Percentiles rank a stretch among this genome's conserved stretches.
These are phyloP conservation scores for Vitis riparia DNA, from an alignment of 164 flowering plant genomes.

Conservation along the genomic window DNA sequence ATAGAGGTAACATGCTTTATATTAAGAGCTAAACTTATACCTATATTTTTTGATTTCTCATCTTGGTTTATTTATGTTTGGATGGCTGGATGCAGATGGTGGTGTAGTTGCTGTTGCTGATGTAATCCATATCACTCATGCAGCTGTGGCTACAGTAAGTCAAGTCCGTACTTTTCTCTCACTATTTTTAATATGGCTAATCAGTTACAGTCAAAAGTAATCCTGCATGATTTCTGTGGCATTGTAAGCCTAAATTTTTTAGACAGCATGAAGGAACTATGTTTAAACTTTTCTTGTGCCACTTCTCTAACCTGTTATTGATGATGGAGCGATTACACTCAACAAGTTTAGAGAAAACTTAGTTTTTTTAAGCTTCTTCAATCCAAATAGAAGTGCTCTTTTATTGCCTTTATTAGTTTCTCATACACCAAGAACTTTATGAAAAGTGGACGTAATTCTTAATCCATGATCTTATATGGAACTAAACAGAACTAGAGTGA, in stretches of 20 bases:
- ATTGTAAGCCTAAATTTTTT: no score
- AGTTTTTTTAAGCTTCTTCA: no score
- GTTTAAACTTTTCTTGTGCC: no score
- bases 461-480: no score
- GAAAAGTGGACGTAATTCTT: no score
- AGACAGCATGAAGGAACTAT: not conserved
- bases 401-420: no score
- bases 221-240: not conserved
- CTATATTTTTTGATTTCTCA: not conserved
- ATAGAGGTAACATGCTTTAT: conserved; percentile 56
- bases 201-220: not conserved
- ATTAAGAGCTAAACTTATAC: not conserved
- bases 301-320: no score
- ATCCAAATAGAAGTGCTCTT: no score
- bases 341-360: no score
- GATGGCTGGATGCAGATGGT: conserved; percentile 63
- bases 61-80: conserved; percentile 7
- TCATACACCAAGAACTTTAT: no score
- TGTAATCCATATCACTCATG: conserved; percentile 89
- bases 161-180: not conserved
- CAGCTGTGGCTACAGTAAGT: conserved; percentile 92
- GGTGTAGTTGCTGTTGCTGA: conserved; percentile 76
- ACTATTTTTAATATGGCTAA: not conserved
- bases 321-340: no score
- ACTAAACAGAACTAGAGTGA: no score